phyloP scores from a whole-genome alignment of 139 green algal genomes.

The Picochlorum sp. region DNA sequence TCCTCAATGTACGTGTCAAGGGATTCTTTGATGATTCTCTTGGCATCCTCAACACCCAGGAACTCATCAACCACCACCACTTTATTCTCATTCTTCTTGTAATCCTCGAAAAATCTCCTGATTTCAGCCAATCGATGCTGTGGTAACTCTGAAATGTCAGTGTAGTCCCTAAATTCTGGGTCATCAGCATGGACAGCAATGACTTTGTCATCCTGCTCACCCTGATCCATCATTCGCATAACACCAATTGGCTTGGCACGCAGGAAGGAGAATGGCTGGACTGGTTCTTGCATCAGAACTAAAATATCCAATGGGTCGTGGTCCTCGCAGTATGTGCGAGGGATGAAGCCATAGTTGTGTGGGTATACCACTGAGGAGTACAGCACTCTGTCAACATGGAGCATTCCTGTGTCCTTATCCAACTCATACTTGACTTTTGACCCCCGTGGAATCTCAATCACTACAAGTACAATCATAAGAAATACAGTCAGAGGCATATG shows the following conservation, averaged over 20 bases:
- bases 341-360: constrained; percentile 94
- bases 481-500: background rate
- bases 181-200: constrained; percentile 79
- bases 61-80: constrained; percentile 88
- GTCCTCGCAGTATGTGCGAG: constrained; percentile 92
- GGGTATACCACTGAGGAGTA: constrained; percentile 93
- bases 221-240: constrained; percentile 94
- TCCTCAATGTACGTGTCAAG: constrained; percentile 60
- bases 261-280: constrained; percentile 84
- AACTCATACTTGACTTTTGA: constrained; percentile 94
- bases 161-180: constrained; percentile 79
- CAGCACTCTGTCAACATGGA: constrained; percentile 84
- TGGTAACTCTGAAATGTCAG: constrained; percentile 83
- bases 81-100: constrained; percentile 97
- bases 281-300: constrained; percentile 86
- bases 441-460: constrained; percentile 87
- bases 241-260: constrained; percentile 80
- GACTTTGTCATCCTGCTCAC: constrained; percentile 76
- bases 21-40: constrained; percentile 61
- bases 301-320: constrained; percentile 88
- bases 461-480: constrained; percentile 13
- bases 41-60: constrained; percentile 61
- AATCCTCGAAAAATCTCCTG: constrained; percentile 86
- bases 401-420: constrained; percentile 71
- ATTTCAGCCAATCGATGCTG: constrained; percentile 81